These are phyloP conservation scores for Hibiscus trionum DNA, from an alignment of 345 rosid genomes.

Conservation along the genomic window DNA sequence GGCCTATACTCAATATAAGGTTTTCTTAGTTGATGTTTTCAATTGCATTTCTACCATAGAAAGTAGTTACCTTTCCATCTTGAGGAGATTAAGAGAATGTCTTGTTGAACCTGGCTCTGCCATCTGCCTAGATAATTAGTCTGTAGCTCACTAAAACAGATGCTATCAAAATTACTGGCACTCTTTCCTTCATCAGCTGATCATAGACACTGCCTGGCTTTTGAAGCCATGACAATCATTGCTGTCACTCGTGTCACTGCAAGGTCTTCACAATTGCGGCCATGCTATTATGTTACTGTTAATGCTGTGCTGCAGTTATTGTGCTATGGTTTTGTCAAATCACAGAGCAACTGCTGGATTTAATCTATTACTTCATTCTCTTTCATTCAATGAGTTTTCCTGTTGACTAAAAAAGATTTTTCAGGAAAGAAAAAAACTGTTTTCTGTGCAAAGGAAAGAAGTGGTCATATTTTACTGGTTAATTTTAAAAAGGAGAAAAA, in stretches of 20 bases:
- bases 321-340: background rate
- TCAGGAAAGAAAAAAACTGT: background rate
- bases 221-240: background rate
- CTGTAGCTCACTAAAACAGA: background rate
- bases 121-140: background rate
- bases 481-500: background rate
- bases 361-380: background rate
- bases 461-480: background rate
- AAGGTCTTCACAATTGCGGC: background rate
- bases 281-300: background rate
- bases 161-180: constrained; percentile 22
- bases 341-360: background rate
- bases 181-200: constrained; percentile 13
- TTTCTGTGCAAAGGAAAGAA: background rate
- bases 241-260: background rate
- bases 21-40: background rate
- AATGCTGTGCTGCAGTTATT: background rate
- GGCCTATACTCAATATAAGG: background rate
- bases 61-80: background rate
- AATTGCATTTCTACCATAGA: background rate
- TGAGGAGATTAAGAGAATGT: background rate
- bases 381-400: background rate
- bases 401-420: background rate
- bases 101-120: background rate
- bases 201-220: background rate